Percentiles rank a stretch among this genome's conserved stretches.
phyloP scores from a whole-genome alignment of 148 eudicot genomes.

The Heliamphora exappendiculata region DNA sequence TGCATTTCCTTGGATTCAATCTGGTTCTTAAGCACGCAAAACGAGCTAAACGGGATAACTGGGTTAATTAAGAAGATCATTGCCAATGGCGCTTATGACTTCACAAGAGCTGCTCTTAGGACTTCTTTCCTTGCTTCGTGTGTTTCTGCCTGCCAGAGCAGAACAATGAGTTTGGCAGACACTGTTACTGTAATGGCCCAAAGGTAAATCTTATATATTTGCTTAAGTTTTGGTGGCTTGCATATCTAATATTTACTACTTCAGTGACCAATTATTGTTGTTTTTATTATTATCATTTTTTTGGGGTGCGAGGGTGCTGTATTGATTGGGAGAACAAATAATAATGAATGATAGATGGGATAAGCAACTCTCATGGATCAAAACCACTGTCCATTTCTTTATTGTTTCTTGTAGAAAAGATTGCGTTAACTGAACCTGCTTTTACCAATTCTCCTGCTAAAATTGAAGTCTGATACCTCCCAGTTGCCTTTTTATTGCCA shows the following conservation, averaged over 20 bases:
- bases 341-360: background rate
- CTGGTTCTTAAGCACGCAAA: constrained; percentile 78
- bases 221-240: background rate
- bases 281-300: too few relatives aligned
- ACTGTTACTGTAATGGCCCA: constrained; percentile 91
- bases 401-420: background rate
- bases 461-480: background rate
- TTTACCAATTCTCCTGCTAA: background rate
- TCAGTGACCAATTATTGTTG: too few relatives aligned
- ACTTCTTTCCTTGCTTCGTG: constrained; percentile 97
- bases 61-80: constrained; percentile 66
- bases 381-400: background rate
- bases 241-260: background rate
- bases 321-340: background rate
- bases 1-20: constrained; percentile 90
- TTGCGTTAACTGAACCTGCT: background rate
- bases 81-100: constrained; percentile 80
- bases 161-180: constrained; percentile 87
- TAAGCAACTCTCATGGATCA: background rate
- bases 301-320: background rate
- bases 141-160: constrained; percentile 96
- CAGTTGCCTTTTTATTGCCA: background rate
- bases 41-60: constrained; percentile 63
- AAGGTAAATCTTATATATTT: constrained; percentile 34
- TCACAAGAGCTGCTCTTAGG: constrained; percentile 93